Percentiles rank a stretch among this genome's conserved stretches.
These are phyloP conservation scores for Aspergillus affinis DNA, from an alignment of 495 filamentous ascomycete species.

Conservation along the genomic window DNA sequence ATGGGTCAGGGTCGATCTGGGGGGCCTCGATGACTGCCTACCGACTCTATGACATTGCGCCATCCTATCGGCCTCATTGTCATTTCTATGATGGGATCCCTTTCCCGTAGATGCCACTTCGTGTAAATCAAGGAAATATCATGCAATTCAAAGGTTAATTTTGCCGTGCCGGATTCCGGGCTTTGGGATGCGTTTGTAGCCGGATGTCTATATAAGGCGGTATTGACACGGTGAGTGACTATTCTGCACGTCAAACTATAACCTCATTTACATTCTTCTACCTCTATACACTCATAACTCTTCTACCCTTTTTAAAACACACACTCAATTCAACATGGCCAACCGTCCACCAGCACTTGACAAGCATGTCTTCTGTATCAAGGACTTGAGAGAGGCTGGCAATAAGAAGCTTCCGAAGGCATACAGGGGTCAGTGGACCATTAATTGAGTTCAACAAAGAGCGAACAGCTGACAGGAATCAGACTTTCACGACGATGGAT, in stretches of 20 bases:
- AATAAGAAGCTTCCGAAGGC: background rate
- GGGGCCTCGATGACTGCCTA: background rate
- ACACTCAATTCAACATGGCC: background rate
- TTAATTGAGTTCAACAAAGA: background rate
- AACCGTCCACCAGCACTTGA: background rate
- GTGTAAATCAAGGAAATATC: background rate
- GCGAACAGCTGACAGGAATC: background rate
- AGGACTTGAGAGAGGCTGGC: background rate
- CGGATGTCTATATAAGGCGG: background rate
- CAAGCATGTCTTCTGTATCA: background rate
- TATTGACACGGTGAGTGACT: background rate
- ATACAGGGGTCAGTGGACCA: background rate
- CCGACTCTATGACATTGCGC: background rate
- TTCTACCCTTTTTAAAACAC: background rate
- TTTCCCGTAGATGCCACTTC: no score
- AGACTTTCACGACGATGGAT: background rate
- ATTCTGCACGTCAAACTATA: background rate
- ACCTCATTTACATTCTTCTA: background rate
- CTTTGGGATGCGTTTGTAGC: background rate
- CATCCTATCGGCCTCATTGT: background rate
- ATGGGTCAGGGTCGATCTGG: background rate
- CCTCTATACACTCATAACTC: background rate
- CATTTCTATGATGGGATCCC: background rate
- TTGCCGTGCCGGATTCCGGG: no score
- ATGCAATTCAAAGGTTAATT: background rate